phyloP scores from a whole-genome alignment of 2,329 filamentous ascomycete species.

The Davidsoniella australis region DNA sequence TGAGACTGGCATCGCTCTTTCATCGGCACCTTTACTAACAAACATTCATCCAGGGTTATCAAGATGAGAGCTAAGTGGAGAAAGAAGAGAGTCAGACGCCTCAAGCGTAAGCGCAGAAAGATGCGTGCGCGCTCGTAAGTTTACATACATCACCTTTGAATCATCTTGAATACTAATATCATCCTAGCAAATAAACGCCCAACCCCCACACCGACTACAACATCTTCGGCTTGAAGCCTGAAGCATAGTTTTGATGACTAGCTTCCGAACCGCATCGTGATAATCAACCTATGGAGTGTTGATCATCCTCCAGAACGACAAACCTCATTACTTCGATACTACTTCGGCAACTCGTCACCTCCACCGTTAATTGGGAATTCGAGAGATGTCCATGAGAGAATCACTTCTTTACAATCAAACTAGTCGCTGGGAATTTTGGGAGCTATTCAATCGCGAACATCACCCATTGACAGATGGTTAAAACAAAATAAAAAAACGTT shows the following conservation, averaged over 20 bases:
- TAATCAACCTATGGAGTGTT: not conserved
- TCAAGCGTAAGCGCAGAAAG: slow-evolving; percentile 99
- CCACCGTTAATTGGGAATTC: slow-evolving; percentile 5
- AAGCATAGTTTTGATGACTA: slow-evolving; percentile 3
- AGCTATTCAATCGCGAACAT: slow-evolving; percentile 6
- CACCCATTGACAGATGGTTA: slow-evolving; percentile 6
- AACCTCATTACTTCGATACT: not conserved
- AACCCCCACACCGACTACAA: slow-evolving; percentile 38
- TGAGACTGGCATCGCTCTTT: not conserved
- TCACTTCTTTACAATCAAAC: slow-evolving; percentile 8
- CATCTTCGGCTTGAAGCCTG: slow-evolving; percentile 20
- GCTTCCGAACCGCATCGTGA: not conserved
- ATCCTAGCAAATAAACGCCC: slow-evolving; percentile 49
- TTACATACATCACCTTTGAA: not conserved
- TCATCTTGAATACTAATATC: slow-evolving; percentile 1
- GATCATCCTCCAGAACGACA: not conserved
- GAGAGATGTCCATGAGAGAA: slow-evolving; percentile 12
- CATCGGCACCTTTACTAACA: slow-evolving; percentile 13
- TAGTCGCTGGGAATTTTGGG: slow-evolving; percentile 10
- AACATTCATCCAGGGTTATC: slow-evolving; percentile 23
- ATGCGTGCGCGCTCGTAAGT: slow-evolving; percentile 92
- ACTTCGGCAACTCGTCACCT: slow-evolving; percentile 4
- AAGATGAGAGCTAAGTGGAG: slow-evolving; percentile 96
- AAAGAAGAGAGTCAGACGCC: slow-evolving; percentile 98
- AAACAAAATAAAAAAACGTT: slow-evolving; percentile 2